phyloP scores from a whole-genome alignment of 192 early-diverging fungal species.

The Coemansia sp. region DNA sequence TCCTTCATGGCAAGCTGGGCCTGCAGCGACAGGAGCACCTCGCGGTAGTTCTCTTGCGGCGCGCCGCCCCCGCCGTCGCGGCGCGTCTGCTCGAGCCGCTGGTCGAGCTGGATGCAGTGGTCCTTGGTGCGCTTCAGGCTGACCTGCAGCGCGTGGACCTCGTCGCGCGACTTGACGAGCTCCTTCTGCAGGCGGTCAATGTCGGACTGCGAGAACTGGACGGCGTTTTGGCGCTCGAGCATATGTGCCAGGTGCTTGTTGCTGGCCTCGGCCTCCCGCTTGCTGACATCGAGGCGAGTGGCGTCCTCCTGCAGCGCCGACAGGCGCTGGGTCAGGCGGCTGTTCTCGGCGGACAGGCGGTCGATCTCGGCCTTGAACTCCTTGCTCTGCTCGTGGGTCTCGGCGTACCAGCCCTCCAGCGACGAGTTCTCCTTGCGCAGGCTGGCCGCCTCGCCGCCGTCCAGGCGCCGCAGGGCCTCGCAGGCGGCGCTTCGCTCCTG shows the following conservation, averaged over 20 bases:
- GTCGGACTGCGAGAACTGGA: slow-evolving; percentile 35
- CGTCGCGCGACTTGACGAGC: slow-evolving; percentile 49
- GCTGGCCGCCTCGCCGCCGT: slow-evolving; percentile 43
- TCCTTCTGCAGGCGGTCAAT: slow-evolving; percentile 48
- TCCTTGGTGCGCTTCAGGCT: slow-evolving; percentile 50
- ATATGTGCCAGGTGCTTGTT: slow-evolving; percentile 23
- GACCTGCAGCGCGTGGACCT: slow-evolving; percentile 43
- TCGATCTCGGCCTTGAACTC: slow-evolving; percentile 40
- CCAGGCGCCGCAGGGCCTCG: slow-evolving; percentile 45
- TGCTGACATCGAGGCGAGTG: slow-evolving; percentile 30
- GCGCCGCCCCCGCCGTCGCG: slow-evolving; percentile 20
- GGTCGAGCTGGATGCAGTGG: slow-evolving; percentile 42
- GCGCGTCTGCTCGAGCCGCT: slow-evolving; percentile 22
- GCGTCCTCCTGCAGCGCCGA: slow-evolving; percentile 27
- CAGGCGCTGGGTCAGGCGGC: slow-evolving; percentile 41
- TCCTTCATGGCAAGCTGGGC: slow-evolving; percentile 35
- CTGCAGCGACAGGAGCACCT: slow-evolving; percentile 63
- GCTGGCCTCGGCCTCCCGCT: slow-evolving; percentile 35
- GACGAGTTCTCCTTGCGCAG: slow-evolving; percentile 41
- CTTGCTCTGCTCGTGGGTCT: slow-evolving; percentile 43
- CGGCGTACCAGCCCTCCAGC: slow-evolving; percentile 51
- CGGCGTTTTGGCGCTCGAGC: slow-evolving; percentile 27
- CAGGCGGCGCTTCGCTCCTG: slow-evolving; percentile 31
- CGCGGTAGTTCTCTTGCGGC: slow-evolving; percentile 49
- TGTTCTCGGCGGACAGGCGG: slow-evolving; percentile 55